Evolutionary conservation across 169 alveolate species (phyloP).

Genomic region (Sarcocystis neurona): DNA sequence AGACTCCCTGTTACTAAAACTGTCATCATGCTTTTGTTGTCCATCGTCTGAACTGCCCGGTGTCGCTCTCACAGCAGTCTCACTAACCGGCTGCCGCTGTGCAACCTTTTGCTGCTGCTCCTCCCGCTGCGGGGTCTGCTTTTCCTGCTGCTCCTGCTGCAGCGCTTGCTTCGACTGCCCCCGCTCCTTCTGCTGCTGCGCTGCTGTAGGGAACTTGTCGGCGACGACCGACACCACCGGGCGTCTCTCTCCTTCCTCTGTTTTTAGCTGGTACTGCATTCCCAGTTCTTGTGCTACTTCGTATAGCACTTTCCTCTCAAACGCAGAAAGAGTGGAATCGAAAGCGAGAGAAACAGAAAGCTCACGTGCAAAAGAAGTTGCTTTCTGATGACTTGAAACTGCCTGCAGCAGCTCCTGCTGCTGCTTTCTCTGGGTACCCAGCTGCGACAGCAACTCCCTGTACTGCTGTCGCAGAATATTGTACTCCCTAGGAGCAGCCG

Average conservation of each 20-base stretch:
- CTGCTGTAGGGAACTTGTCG: background rate
- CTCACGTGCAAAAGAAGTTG: background rate
- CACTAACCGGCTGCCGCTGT: no score
- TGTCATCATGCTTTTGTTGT: background rate
- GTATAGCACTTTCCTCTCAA: background rate
- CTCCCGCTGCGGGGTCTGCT: background rate
- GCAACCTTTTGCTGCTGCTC: no score
- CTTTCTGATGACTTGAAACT: no score
- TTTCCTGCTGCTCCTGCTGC: background rate
- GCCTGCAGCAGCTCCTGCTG: no score
- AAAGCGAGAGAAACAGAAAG: background rate
- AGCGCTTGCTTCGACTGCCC: background rate
- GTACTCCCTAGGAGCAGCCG: background rate
- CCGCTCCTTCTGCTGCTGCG: background rate
- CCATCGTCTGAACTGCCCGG: background rate
- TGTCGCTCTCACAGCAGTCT: background rate
- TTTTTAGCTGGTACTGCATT: background rate
- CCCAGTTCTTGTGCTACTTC: conserved; percentile 33
- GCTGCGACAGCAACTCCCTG: background rate
- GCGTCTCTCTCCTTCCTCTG: conserved; percentile 6
- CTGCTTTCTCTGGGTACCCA: background rate
- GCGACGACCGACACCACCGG: background rate
- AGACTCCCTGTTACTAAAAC: background rate
- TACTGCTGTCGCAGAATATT: background rate
- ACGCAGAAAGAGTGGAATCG: conserved; percentile 22